Evolutionary conservation across 257 asterid species (phyloP).

Genomic region (Haberlea rhodopensis): DNA sequence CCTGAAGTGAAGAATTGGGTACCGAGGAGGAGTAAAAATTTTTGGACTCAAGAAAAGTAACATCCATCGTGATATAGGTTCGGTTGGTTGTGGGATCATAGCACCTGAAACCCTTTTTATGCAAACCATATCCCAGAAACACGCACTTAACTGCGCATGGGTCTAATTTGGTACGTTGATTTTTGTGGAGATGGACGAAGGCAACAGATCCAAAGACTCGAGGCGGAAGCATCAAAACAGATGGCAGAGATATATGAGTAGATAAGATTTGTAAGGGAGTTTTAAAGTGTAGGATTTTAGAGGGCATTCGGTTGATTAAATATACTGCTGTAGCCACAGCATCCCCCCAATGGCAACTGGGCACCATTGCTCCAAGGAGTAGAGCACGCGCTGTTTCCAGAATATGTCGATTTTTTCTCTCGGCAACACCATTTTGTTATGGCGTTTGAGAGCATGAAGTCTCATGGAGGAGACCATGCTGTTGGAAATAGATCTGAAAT

Average conservation of each 20-base stretch:
- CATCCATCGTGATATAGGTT: not conserved
- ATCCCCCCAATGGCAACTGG: not conserved
- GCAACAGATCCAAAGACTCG: too few species aligned
- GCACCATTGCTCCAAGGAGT: not conserved
- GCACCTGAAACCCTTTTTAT: not conserved
- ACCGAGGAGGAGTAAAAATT: not conserved
- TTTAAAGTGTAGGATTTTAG: not conserved
- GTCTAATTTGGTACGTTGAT: not conserved
- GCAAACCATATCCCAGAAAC: too few species aligned
- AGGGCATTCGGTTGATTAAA: not conserved
- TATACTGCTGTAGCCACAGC: not conserved
- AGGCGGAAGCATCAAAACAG: too few species aligned
- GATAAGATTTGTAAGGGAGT: not conserved
- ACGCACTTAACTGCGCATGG: not conserved
- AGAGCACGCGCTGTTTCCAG: not conserved
- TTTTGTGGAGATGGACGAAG: too few species aligned
- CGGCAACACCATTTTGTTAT: too few species aligned
- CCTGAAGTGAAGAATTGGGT: not conserved
- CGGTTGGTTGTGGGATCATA: not conserved
- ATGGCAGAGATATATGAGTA: too few species aligned
- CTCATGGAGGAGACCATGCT: too few species aligned
- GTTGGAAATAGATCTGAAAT: too few species aligned
- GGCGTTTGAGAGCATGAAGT: too few species aligned
- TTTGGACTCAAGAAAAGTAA: too few species aligned
- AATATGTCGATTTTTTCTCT: conserved; percentile 5